Conservation (phyloP, 2,329 filamentous ascomycete species). For the Hypoxylon sp. region DNA sequence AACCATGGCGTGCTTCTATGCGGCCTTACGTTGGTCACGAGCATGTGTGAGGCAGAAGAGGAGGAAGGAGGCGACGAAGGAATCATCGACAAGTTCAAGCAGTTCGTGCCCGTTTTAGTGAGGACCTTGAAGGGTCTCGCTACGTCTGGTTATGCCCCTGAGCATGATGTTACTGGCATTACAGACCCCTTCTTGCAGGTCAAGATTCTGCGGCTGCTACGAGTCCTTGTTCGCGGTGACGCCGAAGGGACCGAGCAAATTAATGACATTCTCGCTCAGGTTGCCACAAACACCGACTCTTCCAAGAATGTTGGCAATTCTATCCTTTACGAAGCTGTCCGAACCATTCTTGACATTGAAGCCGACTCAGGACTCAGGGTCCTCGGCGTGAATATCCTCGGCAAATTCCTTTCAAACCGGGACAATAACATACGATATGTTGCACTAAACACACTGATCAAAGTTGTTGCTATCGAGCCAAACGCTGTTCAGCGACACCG, state of each 20-base stretch:
- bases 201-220: conserved; percentile 89
- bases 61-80: conserved; percentile 91
- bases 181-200: conserved; percentile 98
- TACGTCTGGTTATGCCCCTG: conserved; percentile 95
- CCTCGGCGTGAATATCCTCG: conserved; percentile 96
- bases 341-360: conserved; percentile 97
- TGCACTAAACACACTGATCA: conserved; percentile 95
- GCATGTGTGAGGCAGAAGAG: conserved; percentile 95
- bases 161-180: conserved; percentile 98
- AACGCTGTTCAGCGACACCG: conserved; percentile 97
- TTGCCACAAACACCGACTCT: conserved; percentile 97
- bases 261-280: conserved; percentile 97
- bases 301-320: conserved; percentile 99
- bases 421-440: conserved; percentile 99
- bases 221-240: conserved; percentile 90
- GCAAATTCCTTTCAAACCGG: conserved; percentile 97
- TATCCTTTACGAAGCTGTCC: conserved; percentile 96
- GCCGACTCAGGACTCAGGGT: conserved; percentile 95
- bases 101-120: conserved; percentile 86
- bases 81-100: conserved; percentile 90
- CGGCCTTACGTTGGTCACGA: conserved; percentile 90
- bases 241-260: conserved; percentile 93
- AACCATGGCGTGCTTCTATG: conserved; percentile 97
- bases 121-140: conserved; percentile 93
- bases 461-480: conserved; percentile 97